Base-by-base conservation (phyloP, 2,329 filamentous ascomycete genomes). In the Albifimbria verrucaria region DNA sequence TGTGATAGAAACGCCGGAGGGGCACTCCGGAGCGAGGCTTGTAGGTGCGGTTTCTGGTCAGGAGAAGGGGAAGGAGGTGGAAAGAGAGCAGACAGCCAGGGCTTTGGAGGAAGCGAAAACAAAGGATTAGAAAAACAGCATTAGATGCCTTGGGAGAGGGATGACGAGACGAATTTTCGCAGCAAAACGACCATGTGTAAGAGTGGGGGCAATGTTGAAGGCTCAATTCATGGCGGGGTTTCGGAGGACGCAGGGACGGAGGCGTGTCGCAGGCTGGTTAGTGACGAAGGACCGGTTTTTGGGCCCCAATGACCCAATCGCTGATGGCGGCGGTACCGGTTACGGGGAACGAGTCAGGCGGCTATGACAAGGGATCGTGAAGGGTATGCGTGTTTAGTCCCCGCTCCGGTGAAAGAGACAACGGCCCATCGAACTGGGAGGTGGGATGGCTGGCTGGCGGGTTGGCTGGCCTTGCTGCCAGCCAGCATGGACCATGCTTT, bases 151-250 rank as follows among this genome's bases (percentile, higher is more conserved):
- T 25, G 53, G 52, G 62, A 59, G 57, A 57, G 61, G 55, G 57
- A 68, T 64, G 65, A 66, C 61, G 63, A 68, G 62, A 63, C 59
- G 55, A 60, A 60, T 59, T 59, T 62, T 61, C n/a, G 51, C 53
- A 60, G 50, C 52, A 45, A 50, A 43, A 52, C 47, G 52, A 60
- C 59, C 62, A 63, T 62, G 61, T 59, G 59, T 59, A 55, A 61
- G 62, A 59, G 61, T 61, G 62, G 62, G 55, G 63, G 62, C 60
- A n/a, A 39, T 39, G 12, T 39, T 39, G 32, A 39, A 39, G 32
- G 32, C 32, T 39, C 32, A 39, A 52, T 57, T 57, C 54, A 49
- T 58, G 53, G 57, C 57, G 61, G 54, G 58, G 32, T 12, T 39
- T 39, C 32, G 32, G 32, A 39, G 32, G 11, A 39, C 32, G 32